Conservation (phyloP, 2,329 filamentous ascomycete genomes). For the Alternaria gaisen region DNA sequence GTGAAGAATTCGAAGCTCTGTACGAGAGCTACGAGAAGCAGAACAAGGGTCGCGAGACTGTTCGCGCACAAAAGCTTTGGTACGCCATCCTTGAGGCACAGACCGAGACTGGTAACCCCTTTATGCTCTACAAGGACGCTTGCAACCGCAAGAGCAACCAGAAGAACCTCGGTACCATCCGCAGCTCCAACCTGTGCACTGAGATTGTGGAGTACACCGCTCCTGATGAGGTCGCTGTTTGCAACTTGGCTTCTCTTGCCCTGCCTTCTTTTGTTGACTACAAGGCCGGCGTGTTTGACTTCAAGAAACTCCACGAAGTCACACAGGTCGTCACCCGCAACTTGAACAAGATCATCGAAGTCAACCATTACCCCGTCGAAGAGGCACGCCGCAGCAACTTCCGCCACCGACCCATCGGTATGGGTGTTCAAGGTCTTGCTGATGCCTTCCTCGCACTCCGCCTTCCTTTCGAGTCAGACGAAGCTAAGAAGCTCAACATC, state of each 20-base stretch:
- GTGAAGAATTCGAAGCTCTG: constrained; percentile 94
- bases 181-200: constrained; percentile 98
- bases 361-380: constrained; percentile 97
- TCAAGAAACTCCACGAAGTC: constrained; percentile 95
- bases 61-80: constrained; percentile 99
- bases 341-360: constrained; percentile 97
- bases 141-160: constrained; percentile 99
- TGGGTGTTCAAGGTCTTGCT: constrained; percentile 96
- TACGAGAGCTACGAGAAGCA: constrained; percentile 91
- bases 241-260: constrained; percentile 94
- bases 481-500: constrained; percentile 92
- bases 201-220: constrained; percentile 98
- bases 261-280: constrained; percentile 92
- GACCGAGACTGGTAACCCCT: constrained; percentile 98
- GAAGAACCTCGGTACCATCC: constrained; percentile 98
- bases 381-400: constrained; percentile 97
- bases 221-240: constrained; percentile 97
- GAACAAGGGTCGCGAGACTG: constrained; percentile 85
- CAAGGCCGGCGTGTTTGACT: constrained; percentile 85
- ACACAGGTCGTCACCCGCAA: constrained; percentile 92
- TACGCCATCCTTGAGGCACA: constrained; percentile 98
- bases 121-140: constrained; percentile 99
- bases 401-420: constrained; percentile 92
- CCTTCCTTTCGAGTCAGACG: constrained; percentile 94
- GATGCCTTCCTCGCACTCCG: constrained; percentile 97